These are phyloP conservation scores for Isochrysis galbana DNA, from an alignment of 78 protist species.

Conservation along the genomic window DNA sequence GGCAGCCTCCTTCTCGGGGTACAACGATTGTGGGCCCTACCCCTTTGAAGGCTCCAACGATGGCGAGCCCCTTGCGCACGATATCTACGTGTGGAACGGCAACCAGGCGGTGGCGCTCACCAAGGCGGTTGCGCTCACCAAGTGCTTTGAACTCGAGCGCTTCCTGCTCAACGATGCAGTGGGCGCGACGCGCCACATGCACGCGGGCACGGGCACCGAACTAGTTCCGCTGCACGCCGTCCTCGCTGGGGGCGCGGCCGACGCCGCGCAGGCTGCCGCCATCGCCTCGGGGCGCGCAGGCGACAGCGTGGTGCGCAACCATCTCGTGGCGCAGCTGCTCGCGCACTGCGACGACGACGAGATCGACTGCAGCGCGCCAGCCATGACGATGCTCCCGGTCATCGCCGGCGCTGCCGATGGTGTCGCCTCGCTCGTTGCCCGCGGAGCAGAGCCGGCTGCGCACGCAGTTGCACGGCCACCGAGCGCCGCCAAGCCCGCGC, in stretches of 20 bases:
- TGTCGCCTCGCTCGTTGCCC: too few relatives aligned
- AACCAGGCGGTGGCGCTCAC: background rate
- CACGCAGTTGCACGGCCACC: too few relatives aligned
- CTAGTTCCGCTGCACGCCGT: background rate
- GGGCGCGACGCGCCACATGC: background rate
- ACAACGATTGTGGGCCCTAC: background rate
- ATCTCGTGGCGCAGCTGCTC: background rate
- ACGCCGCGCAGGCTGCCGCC: background rate
- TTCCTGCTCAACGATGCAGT: background rate
- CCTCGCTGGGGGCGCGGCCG: background rate
- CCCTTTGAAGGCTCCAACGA: background rate
- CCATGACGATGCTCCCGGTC: too few relatives aligned
- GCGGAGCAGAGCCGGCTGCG: too few relatives aligned
- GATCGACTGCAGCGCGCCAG: too few relatives aligned
- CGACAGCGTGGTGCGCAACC: background rate
- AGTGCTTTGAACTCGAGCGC: constrained; percentile 27
- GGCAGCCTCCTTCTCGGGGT: background rate
- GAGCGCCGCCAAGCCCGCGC: too few relatives aligned
- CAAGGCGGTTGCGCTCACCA: background rate
- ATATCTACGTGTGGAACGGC: constrained; percentile 1
- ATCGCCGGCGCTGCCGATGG: too few relatives aligned
- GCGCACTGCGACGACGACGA: background rate
- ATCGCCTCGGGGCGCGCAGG: background rate
- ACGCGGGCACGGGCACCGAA: background rate
- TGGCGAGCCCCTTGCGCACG: background rate